A percentile compares a stretch with the other conserved stretches of the same genome.
Conservation (phyloP, 352 stramenopile species). For the Globisporangium spiculum region DNA sequence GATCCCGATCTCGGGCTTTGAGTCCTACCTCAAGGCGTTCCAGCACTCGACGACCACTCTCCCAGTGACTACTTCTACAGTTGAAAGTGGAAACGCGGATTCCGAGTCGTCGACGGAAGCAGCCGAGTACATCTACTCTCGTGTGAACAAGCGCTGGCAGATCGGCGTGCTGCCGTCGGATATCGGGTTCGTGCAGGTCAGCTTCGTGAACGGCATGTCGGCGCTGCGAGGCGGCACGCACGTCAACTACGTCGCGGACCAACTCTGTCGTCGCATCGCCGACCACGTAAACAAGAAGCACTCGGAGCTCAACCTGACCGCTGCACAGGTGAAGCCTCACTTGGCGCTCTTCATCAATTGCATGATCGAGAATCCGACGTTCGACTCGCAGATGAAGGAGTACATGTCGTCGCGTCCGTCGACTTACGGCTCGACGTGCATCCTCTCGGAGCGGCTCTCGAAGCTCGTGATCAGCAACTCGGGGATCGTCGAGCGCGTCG, state of each 20-base stretch:
- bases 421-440: conserved; percentile 88
- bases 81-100: conserved; percentile 11
- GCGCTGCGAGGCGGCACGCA: conserved; percentile 97
- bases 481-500: conserved; percentile 93
- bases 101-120: conserved; percentile 59
- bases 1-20: conserved; percentile 92
- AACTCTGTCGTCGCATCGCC: conserved; percentile 84
- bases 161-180: conserved; percentile 91
- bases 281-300: conserved; percentile 97
- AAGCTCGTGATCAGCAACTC: conserved; percentile 95
- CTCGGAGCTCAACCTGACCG: conserved; percentile 90
- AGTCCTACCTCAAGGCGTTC: conserved; percentile 95
- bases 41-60: conserved; percentile 50
- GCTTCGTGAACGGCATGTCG: conserved; percentile 99
- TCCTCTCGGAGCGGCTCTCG: conserved; percentile 93
- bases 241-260: conserved; percentile 88
- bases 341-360: conserved; percentile 98
- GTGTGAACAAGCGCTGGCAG: conserved; percentile 95
- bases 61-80: background rate
- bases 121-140: conserved; percentile 89
- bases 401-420: conserved; percentile 92
- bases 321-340: conserved; percentile 96
- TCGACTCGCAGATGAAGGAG: conserved; percentile 99
- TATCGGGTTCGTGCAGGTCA: conserved; percentile 95
- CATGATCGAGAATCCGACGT: conserved; percentile 98